Percentiles rank a stretch among this genome's conserved stretches.
phyloP scores from a whole-genome alignment of 2,329 filamentous ascomycete species.

The Pseudopyrenochaeta lycopersici region DNA sequence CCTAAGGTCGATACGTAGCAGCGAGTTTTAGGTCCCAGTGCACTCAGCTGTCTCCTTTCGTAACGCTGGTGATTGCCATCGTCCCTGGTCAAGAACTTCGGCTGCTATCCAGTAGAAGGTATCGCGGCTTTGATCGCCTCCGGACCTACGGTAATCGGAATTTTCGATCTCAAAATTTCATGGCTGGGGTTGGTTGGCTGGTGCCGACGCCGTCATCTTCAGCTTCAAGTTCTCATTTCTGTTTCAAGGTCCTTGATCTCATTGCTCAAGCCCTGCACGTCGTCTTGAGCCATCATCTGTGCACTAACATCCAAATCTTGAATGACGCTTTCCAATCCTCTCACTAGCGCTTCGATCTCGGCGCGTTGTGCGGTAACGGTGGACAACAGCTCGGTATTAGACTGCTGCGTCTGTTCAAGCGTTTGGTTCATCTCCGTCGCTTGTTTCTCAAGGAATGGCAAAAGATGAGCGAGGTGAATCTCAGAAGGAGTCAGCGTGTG shows the following conservation, averaged over 20 bases:
- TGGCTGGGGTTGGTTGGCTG: not conserved
- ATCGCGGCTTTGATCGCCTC: not conserved
- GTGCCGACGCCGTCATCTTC: not conserved
- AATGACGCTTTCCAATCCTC: constrained; percentile 64
- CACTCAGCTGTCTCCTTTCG: too few species aligned
- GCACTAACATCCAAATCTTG: constrained; percentile 64
- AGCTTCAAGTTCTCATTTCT: constrained; percentile 44
- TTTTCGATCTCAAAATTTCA: not conserved
- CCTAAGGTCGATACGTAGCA: not conserved
- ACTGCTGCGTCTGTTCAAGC: constrained; percentile 59
- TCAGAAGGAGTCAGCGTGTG: constrained; percentile 66
- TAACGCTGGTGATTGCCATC: not conserved
- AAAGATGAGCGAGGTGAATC: constrained; percentile 67
- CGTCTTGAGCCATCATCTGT: constrained; percentile 50
- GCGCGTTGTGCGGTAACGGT: constrained; percentile 62
- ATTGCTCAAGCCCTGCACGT: constrained; percentile 45
- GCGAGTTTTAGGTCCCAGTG: not conserved
- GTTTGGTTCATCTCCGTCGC: constrained; percentile 59
- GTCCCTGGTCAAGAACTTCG: not conserved
- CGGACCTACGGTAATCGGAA: not conserved
- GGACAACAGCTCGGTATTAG: constrained; percentile 63
- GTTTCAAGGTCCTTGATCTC: constrained; percentile 48
- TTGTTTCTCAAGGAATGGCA: constrained; percentile 63
- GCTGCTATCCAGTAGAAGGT: not conserved
- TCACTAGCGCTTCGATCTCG: constrained; percentile 66